phyloP scores from a whole-genome alignment of 1,284 basidiomycete species.

The Melampsora larici-populina region DNA sequence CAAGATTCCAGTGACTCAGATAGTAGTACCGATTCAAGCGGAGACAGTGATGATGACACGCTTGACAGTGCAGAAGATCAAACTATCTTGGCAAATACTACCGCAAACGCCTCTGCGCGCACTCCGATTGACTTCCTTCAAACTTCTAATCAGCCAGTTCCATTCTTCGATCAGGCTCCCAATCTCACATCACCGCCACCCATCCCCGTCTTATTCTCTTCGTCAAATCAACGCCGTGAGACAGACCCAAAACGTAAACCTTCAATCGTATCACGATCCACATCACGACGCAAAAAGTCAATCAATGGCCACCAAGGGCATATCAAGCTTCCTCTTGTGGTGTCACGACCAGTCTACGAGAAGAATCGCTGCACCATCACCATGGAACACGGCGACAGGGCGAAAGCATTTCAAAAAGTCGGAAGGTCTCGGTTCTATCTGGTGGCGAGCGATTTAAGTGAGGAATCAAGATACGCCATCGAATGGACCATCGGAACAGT shows the following conservation, averaged over 20 bases:
- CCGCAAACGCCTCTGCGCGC: slow-evolving; percentile 30
- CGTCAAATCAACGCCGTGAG: neutral
- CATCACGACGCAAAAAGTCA: slow-evolving; percentile 16
- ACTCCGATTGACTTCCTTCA: slow-evolving; percentile 36
- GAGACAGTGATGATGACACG: slow-evolving; percentile 3
- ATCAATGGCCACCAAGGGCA: neutral
- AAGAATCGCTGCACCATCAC: slow-evolving; percentile 37
- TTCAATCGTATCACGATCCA: neutral
- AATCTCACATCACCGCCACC: slow-evolving; percentile 29
- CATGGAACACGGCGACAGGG: slow-evolving; percentile 37
- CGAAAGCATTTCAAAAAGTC: slow-evolving; percentile 1
- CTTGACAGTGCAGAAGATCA: slow-evolving; percentile 1
- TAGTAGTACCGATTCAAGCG: slow-evolving; percentile 10
- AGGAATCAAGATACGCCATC: slow-evolving; percentile 39
- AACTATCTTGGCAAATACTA: slow-evolving; percentile 35
- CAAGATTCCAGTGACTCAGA: slow-evolving; percentile 23
- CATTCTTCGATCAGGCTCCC: slow-evolving; percentile 38
- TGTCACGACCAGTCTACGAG: slow-evolving; percentile 36
- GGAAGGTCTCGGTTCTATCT: slow-evolving; percentile 32
- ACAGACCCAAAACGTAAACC: neutral
- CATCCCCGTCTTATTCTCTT: slow-evolving; percentile 13
- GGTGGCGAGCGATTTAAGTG: slow-evolving; percentile 40
- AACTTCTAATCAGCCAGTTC: slow-evolving; percentile 29
- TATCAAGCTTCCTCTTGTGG: slow-evolving; percentile 18
- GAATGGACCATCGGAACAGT: slow-evolving; percentile 44